Evolutionary conservation across 2,329 filamentous ascomycete species (phyloP).

Genomic region (Colletotrichum chlorophyti): DNA sequence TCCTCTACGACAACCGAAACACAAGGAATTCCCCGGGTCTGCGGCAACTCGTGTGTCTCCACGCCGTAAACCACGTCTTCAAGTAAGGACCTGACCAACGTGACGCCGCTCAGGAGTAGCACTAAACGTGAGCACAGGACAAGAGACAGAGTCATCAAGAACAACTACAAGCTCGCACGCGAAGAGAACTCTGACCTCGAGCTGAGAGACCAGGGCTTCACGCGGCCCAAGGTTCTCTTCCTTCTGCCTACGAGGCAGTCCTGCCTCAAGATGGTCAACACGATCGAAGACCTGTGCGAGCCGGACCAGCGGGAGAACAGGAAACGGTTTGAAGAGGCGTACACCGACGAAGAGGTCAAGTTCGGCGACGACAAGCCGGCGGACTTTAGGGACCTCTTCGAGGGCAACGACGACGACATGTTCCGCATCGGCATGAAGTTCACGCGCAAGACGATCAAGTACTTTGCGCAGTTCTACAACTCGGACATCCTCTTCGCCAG

Average conservation of each 20-base stretch:
- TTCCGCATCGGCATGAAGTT: constrained; percentile 97
- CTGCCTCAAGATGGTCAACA: constrained; percentile 79
- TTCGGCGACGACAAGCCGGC: constrained; percentile 78
- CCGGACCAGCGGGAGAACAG: constrained; percentile 95
- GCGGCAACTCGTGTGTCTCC: constrained; percentile 77
- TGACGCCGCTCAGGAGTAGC: neutral
- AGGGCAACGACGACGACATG: constrained; percentile 96
- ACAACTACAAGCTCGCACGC: constrained; percentile 80
- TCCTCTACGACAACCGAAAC: constrained; percentile 78
- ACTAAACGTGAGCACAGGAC: constrained; percentile 59
- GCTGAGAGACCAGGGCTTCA: constrained; percentile 92
- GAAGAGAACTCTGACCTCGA: constrained; percentile 73
- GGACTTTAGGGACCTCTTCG: constrained; percentile 89
- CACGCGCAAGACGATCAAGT: constrained; percentile 93
- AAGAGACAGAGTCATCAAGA: constrained; percentile 88
- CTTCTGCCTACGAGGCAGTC: constrained; percentile 88
- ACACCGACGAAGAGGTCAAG: constrained; percentile 71
- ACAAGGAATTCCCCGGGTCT: constrained; percentile 72
- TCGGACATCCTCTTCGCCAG: constrained; percentile 95
- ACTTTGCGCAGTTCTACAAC: constrained; percentile 93
- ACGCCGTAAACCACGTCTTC: constrained; percentile 90
- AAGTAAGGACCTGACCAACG: constrained; percentile 60
- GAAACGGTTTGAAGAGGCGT: constrained; percentile 88
- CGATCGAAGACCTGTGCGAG: constrained; percentile 76
- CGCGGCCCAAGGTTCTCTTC: constrained; percentile 90